A percentile compares a stretch with the other conserved stretches of the same genome.
phyloP scores from a whole-genome alignment of 192 early-diverging fungal species.

The Helicostylum pulchrum region DNA sequence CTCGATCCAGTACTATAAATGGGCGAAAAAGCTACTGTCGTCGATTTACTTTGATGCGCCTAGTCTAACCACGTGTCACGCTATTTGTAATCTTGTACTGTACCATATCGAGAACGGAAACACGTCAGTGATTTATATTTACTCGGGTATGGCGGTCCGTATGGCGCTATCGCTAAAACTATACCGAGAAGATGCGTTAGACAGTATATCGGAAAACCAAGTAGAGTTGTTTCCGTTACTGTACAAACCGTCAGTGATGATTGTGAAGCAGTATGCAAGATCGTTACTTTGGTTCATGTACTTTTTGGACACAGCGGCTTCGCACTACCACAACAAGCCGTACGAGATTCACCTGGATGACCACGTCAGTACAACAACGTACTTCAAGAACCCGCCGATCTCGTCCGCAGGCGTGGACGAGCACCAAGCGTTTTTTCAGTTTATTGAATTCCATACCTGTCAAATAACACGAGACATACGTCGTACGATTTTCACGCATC shows the following conservation, averaged over 20 bases:
- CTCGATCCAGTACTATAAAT: conserved; percentile 27
- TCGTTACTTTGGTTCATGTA: conserved; percentile 35
- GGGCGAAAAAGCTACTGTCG: conserved; percentile 25
- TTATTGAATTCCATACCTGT: conserved; percentile 26
- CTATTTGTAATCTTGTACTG: conserved; percentile 29
- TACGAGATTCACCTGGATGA: conserved; percentile 29
- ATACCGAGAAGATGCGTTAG: conserved; percentile 24
- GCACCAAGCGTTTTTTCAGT: conserved; percentile 26
- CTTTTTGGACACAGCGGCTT: conserved; percentile 32
- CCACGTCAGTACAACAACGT: conserved; percentile 4
- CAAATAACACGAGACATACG: conserved; percentile 35
- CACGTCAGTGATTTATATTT: conserved; percentile 31
- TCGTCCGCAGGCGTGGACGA: conserved; percentile 14
- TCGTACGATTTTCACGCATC: conserved; percentile 26
- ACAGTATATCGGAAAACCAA: conserved; percentile 11
- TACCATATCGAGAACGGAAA: conserved; percentile 38
- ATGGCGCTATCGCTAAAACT: conserved; percentile 31
- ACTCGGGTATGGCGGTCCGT: conserved; percentile 34
- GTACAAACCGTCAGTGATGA: conserved; percentile 1
- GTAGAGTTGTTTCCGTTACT: conserved; percentile 4
- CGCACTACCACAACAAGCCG: conserved; percentile 34
- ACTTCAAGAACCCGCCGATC: conserved; percentile 12
- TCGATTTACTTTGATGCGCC: conserved; percentile 31
- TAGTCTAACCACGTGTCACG: conserved; percentile 27
- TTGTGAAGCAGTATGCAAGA: conserved; percentile 19